phyloP scores from a whole-genome alignment of 148 eudicot genomes.

The Nepenthes gracilis region DNA sequence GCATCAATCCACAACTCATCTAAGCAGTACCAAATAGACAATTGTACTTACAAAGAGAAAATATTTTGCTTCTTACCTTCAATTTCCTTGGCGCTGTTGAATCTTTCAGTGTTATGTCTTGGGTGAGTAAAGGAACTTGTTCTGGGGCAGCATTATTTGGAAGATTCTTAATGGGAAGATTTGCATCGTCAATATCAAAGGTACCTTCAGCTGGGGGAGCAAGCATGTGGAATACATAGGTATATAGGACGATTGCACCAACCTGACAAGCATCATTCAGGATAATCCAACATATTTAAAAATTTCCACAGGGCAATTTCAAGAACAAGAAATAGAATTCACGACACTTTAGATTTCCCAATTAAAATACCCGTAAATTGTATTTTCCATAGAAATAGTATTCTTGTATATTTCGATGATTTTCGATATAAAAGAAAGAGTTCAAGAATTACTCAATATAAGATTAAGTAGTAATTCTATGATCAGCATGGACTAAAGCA shows the following conservation, averaged over 20 bases:
- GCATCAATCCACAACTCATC: no score
- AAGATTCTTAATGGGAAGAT: constrained; percentile 41
- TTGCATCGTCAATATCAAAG: constrained; percentile 45
- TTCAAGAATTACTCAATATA: no score
- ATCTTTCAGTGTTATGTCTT: constrained; percentile 20
- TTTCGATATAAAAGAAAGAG: no score
- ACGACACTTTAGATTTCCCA: no score
- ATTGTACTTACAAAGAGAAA: neutral
- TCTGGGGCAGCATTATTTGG: constrained; percentile 28
- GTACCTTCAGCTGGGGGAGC: constrained; percentile 87
- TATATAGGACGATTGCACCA: constrained; percentile 83
- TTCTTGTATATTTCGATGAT: no score
- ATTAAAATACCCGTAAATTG: no score
- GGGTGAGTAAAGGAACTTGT: constrained; percentile 58
- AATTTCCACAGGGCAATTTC: no score
- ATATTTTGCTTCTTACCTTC: constrained; percentile 35
- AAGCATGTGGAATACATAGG: constrained; percentile 89
- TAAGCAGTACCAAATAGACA: no score
- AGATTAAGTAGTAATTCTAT: no score
- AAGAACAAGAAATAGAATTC: no score
- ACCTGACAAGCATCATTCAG: constrained; percentile 33
- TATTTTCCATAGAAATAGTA: no score
- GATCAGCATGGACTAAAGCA: no score
- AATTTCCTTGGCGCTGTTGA: constrained; percentile 29
- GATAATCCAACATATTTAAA: neutral